Conservation (phyloP, 2,329 filamentous ascomycete genomes). For the Triangularia verruculosa region DNA sequence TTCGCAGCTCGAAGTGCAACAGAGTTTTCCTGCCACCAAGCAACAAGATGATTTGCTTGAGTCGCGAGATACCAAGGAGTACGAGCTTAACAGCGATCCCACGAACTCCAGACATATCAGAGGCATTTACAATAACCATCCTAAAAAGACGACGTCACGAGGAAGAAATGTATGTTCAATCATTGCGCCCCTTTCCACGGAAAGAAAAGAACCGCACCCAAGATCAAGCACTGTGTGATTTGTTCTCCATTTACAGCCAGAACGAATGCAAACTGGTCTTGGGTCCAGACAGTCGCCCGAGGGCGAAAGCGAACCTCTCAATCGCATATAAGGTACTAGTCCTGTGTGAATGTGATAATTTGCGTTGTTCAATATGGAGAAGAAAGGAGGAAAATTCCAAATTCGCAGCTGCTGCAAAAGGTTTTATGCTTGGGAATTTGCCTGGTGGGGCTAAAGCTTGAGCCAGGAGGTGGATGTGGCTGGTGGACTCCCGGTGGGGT, state of each 20-base stretch:
- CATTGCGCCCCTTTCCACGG: constrained; percentile 49
- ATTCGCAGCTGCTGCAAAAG: constrained; percentile 14
- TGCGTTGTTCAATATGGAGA: constrained; percentile 46
- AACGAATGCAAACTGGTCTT: constrained; percentile 42
- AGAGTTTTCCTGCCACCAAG: too few species aligned
- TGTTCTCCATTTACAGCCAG: constrained; percentile 46
- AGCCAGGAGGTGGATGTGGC: background rate
- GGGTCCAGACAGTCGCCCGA: constrained; percentile 34
- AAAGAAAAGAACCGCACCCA: constrained; percentile 47
- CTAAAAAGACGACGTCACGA: too few species aligned
- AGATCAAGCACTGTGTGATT: constrained; percentile 45
- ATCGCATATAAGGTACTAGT: constrained; percentile 36
- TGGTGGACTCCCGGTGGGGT: too few species aligned
- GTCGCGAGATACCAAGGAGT: too few species aligned
- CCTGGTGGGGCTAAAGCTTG: constrained; percentile 3
- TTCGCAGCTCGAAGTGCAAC: too few species aligned
- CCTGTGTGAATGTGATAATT: constrained; percentile 46
- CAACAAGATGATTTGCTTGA: too few species aligned
- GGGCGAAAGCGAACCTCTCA: constrained; percentile 38
- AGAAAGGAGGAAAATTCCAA: constrained; percentile 27
- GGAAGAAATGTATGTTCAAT: constrained; percentile 47
- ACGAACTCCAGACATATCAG: too few species aligned
- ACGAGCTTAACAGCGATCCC: too few species aligned
- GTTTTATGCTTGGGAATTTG: constrained; percentile 19
- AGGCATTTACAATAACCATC: too few species aligned